These are phyloP conservation scores for Fusarium nodosum DNA, from an alignment of 2,329 filamentous ascomycete species.

Conservation along the genomic window DNA sequence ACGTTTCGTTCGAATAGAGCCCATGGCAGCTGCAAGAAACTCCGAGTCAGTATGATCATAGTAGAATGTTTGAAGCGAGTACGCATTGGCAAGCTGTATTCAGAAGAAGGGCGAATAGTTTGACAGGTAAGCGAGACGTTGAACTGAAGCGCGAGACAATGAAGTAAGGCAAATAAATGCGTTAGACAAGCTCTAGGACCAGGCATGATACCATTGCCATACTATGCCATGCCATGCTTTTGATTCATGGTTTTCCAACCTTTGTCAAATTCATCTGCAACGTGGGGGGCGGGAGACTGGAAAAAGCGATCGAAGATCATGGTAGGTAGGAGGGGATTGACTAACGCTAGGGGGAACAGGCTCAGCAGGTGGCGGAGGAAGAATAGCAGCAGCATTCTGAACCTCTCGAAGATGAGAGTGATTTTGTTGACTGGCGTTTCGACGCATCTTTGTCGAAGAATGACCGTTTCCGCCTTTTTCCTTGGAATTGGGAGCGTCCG, in stretches of 20 bases:
- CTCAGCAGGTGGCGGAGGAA: constrained; percentile 51
- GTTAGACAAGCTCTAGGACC: neutral
- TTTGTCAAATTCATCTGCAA: neutral
- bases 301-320: constrained; percentile 16
- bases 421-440: constrained; percentile 66
- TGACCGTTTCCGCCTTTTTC: constrained; percentile 61
- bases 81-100: neutral
- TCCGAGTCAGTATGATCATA: constrained; percentile 26
- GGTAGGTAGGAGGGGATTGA: constrained; percentile 30
- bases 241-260: neutral
- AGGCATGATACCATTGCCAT: neutral
- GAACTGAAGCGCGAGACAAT: neutral
- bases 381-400: constrained; percentile 56
- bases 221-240: neutral
- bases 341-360: constrained; percentile 54
- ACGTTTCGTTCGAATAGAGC: constrained; percentile 74
- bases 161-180: neutral
- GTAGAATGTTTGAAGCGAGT: neutral
- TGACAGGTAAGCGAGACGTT: neutral
- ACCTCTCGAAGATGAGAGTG: constrained; percentile 62
- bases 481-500: constrained; percentile 58
- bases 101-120: neutral
- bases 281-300: neutral
- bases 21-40: constrained; percentile 70
- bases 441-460: constrained; percentile 67